These are phyloP conservation scores for Hypoxylon perforatum DNA, from an alignment of 495 filamentous ascomycete genomes.

Conservation along the genomic window DNA sequence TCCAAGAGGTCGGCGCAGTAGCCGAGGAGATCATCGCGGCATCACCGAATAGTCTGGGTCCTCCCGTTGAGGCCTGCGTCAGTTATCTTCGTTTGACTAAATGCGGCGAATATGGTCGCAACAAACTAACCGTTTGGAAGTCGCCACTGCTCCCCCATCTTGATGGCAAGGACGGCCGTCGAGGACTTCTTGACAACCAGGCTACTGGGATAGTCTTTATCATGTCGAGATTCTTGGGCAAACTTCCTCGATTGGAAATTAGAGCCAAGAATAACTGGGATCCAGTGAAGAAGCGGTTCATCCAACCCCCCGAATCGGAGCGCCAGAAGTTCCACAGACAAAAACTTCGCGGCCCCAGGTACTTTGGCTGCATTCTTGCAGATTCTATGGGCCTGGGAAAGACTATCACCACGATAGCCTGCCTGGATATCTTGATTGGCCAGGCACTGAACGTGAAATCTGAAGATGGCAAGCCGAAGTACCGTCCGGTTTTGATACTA, in stretches of 20 bases:
- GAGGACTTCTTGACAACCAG: constrained; percentile 37
- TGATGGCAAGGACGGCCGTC: constrained; percentile 26
- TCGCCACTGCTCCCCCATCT: constrained; percentile 34
- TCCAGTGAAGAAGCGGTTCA: neutral
- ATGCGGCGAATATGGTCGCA: constrained; percentile 41
- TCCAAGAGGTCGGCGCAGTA: constrained; percentile 18
- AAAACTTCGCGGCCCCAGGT: constrained; percentile 34
- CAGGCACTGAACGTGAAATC: constrained; percentile 30
- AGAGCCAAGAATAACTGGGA: neutral
- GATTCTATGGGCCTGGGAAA: constrained; percentile 98
- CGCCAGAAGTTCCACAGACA: constrained; percentile 18
- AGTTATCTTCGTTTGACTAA: constrained; percentile 36
- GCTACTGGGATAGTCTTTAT: constrained; percentile 44
- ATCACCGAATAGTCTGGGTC: constrained; percentile 39
- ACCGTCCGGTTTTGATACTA: constrained; percentile 39
- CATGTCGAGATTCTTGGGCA: constrained; percentile 36
- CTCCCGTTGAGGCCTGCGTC: constrained; percentile 33
- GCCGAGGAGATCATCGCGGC: constrained; percentile 23
- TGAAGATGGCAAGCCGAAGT: constrained; percentile 2
- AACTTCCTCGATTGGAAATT: constrained; percentile 25
- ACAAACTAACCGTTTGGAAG: constrained; percentile 30
- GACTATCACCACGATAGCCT: constrained; percentile 64
- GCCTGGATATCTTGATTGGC: constrained; percentile 29
- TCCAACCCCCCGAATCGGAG: neutral
- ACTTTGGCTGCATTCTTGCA: constrained; percentile 79